Evolutionary conservation across 139 green algal genomes (phyloP), one percentile per base, ranked within the genome.

Genomic region (Chlamydomonas eustigma): DNA sequence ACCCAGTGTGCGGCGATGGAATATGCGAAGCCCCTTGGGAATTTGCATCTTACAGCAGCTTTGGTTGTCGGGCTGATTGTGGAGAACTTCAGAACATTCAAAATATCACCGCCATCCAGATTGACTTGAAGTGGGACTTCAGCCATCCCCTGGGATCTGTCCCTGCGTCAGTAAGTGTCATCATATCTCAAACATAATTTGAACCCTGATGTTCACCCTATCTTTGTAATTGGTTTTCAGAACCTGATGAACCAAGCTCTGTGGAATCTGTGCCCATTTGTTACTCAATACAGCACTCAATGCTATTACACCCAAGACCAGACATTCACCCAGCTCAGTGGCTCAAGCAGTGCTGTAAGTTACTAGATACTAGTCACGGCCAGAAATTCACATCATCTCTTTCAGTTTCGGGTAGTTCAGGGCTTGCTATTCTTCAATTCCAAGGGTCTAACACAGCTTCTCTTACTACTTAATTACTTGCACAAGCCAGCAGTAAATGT

Each of bases 41-140:
- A 76, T 94, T 92, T 77, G 86, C 90, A 0, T 87, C 84, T 0
- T 97, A 93, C 79, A 90, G 90, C 5, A 73, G 86, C 4, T 97
- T 97, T 81, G 92, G 92, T 2, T 97, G 92, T 70, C 81, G 87
- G 32, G 89, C 90, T 1, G 92, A 97, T 73, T 97, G 92, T 78
- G 92, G 92, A 35, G 81, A 87, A 74, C 85, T 94, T 50, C 75
- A 85, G 8, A 84, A 93, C 34, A 78, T 92, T 0, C 88, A 93
- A 73, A 88, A 91, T 52, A 83, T 95, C 0, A 93, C 88, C 2
- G 77, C 64, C 1, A 63, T 92, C 1, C 85, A 91, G 50, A 78
- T 92, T 0, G 87, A 93, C 75, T 69, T 95, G 0, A 88, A 91
- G 65, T 94, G 80, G 37, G 81, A 95, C 80, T 95, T 94, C 74